A percentile compares a stretch with the other conserved stretches of the same genome.
phyloP scores from a whole-genome alignment of 495 filamentous ascomycete species.

The Neohortaea acidophila region DNA sequence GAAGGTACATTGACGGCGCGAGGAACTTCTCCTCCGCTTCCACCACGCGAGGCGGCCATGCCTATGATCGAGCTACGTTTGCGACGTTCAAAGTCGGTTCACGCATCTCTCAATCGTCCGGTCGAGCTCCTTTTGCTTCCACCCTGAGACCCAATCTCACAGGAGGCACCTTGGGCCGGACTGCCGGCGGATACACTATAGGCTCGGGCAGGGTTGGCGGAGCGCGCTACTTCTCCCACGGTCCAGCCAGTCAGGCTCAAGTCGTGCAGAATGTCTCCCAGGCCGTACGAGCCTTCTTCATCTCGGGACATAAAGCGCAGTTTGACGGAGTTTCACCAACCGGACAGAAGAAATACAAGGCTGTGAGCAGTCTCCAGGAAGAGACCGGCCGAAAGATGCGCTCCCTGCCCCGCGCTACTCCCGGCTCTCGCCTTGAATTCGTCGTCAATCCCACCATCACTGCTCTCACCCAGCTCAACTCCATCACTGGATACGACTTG shows the following conservation, averaged over 20 bases:
- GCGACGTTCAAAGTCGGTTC: constrained; percentile 50
- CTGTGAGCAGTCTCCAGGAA: constrained; percentile 53
- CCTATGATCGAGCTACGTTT: constrained; percentile 48
- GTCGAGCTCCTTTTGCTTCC: constrained; percentile 74
- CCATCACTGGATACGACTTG: constrained; percentile 23
- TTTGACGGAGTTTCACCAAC: constrained; percentile 56
- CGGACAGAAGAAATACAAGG: constrained; percentile 64
- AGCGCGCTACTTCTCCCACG: constrained; percentile 78
- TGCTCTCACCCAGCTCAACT: constrained; percentile 48
- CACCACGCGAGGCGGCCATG: constrained; percentile 28
- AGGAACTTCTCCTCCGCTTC: constrained; percentile 48
- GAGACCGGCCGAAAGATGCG: constrained; percentile 48
- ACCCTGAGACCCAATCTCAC: constrained; percentile 85
- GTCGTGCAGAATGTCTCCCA: constrained; percentile 89
- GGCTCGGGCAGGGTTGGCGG: constrained; percentile 56
- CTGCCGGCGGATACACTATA: constrained; percentile 71
- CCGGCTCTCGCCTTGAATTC: constrained; percentile 76
- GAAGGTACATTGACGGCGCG: constrained; percentile 29
- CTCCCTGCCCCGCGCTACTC: constrained; percentile 36
- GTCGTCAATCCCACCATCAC: constrained; percentile 74
- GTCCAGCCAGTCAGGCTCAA: constrained; percentile 67
- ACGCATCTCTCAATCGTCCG: constrained; percentile 48
- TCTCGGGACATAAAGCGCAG: constrained; percentile 72
- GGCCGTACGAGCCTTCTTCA: constrained; percentile 74
- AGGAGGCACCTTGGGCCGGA: constrained; percentile 69